These are phyloP conservation scores for Cercospora sojina DNA, from an alignment of 2,329 filamentous ascomycete species.

Conservation along the genomic window DNA sequence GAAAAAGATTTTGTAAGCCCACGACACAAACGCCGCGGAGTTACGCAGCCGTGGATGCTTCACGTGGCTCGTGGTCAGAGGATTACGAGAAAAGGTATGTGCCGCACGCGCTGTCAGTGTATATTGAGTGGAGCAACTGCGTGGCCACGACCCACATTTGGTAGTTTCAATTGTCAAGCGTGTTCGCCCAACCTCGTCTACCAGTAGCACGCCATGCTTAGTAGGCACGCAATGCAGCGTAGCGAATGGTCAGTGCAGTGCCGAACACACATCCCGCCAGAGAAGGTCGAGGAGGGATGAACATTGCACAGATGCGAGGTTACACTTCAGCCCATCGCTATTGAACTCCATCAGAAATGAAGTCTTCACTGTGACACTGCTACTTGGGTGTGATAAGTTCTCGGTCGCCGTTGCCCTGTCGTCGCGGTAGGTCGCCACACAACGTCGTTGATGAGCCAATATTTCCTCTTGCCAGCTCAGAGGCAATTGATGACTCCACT, in stretches of 20 bases:
- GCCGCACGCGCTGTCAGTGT: neutral
- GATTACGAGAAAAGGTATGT: neutral
- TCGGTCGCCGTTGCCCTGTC: too few relatives aligned
- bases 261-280: neutral
- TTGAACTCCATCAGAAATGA: neutral
- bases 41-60: neutral
- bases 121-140: neutral
- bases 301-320: neutral
- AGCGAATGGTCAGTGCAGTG: neutral
- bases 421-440: too few relatives aligned
- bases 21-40: neutral
- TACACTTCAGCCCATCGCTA: neutral
- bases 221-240: neutral
- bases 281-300: neutral
- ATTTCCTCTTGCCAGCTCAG: neutral
- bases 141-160: neutral
- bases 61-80: neutral
- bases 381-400: neutral
- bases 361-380: neutral
- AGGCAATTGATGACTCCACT: neutral
- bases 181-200: neutral
- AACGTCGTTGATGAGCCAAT: too few relatives aligned
- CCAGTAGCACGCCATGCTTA: neutral
- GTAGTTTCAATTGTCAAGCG: neutral
- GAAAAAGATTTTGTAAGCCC: neutral